phyloP scores from a whole-genome alignment of 1,139 yeast genomes.

The Saccharomyces hybrid region DNA sequence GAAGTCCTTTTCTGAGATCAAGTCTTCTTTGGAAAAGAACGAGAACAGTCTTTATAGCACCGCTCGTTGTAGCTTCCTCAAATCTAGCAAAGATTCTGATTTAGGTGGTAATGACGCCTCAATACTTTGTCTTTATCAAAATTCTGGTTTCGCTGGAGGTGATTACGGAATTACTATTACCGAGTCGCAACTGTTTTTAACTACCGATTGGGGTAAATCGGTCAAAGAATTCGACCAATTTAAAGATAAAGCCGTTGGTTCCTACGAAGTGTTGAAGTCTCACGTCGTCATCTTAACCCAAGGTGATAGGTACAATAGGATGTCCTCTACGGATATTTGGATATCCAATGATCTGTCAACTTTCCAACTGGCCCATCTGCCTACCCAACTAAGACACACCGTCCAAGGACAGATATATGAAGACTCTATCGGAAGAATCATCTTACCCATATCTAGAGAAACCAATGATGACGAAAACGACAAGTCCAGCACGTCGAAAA shows the following conservation, averaged over 20 bases:
- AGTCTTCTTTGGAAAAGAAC: background rate
- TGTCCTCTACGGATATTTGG: constrained; percentile 22
- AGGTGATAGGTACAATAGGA: constrained; percentile 21
- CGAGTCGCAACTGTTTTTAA: background rate
- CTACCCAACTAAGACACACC: constrained; percentile 19
- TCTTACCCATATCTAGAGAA: constrained; percentile 13
- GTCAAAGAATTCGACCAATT: constrained; percentile 10
- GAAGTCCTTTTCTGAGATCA: constrained; percentile 12
- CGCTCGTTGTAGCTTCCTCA: constrained; percentile 12
- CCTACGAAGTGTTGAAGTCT: constrained; percentile 12
- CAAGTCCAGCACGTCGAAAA: constrained; percentile 7
- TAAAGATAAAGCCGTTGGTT: constrained; percentile 12
- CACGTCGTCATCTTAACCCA: constrained; percentile 19
- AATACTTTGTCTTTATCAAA: constrained; percentile 7
- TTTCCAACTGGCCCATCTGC: constrained; percentile 23
- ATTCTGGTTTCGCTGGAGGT: too few species aligned
- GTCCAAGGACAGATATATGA: constrained; percentile 5
- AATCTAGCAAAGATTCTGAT: constrained; percentile 9
- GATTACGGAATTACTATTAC: background rate
- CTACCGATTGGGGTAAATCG: constrained; percentile 2
- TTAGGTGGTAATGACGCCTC: constrained; percentile 9
- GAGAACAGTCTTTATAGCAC: background rate
- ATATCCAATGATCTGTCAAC: constrained; percentile 21
- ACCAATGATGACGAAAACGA: constrained; percentile 2
- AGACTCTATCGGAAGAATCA: constrained; percentile 20